Percentiles rank a stretch among this genome's conserved stretches.
Conservation (phyloP, 2,329 filamentous ascomycete species). For the Ophiocordyceps sinensis region DNA sequence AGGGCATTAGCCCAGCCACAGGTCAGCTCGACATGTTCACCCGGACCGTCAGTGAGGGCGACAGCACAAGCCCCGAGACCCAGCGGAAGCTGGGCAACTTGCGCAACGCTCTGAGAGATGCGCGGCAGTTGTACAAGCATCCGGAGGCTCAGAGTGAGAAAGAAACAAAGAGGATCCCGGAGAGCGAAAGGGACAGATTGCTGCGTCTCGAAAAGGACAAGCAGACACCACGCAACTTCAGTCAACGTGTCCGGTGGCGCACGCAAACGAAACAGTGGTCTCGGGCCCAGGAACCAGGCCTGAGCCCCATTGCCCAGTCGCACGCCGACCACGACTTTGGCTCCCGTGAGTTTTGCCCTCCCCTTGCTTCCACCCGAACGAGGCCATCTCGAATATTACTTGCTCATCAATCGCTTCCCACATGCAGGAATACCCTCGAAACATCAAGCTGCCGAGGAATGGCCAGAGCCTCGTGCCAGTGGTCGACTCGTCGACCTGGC, state of each 20-base stretch:
- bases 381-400: neutral
- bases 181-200: constrained; percentile 22
- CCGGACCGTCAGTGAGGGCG: constrained; percentile 31
- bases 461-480: neutral
- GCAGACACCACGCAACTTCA: constrained; percentile 16
- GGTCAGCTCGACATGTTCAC: constrained; percentile 37
- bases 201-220: constrained; percentile 29
- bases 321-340: constrained; percentile 10
- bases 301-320: constrained; percentile 36
- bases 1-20: constrained; percentile 42
- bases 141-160: constrained; percentile 31
- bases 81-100: constrained; percentile 17
- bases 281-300: constrained; percentile 30
- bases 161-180: constrained; percentile 19
- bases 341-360: constrained; percentile 9
- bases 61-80: constrained; percentile 15
- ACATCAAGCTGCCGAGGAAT: neutral
- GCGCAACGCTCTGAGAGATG: constrained; percentile 17
- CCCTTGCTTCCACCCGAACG: too few species aligned
- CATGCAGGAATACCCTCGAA: neutral
- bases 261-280: constrained; percentile 34
- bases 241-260: constrained; percentile 26
- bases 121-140: constrained; percentile 19
- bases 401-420: neutral
- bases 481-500: neutral